Evolutionary conservation across 1,284 basidiomycete species (phyloP), one percentile per base, ranked within the genome.

Genomic region (Trichosporon sp.): DNA sequence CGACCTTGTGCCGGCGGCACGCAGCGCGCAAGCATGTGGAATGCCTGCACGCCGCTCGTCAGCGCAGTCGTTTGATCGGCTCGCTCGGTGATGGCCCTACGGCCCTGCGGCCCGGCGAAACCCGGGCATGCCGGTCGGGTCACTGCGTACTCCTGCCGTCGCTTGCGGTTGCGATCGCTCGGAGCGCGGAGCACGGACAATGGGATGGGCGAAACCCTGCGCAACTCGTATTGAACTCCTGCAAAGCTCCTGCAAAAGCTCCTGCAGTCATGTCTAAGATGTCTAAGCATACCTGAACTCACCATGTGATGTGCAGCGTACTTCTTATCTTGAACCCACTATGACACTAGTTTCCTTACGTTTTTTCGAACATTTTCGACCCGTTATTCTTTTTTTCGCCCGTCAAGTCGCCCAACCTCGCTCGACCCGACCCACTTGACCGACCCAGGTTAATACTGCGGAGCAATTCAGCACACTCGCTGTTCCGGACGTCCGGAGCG

Each of bases 211-310:
- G 5, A 7, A 21, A 12, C 48, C 48, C 16, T 12, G 6, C 48
- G 8, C 16, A 51, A 19, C 7, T 21, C 48, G 16, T 51, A 16
- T 37, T 37, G 35, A 10, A 10, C 35, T 37, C 35, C 35, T 37
- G 35, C 19, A 26, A 51, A 26, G 48, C 48, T 3, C 51, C 51
- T 54, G 51, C 21, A 10, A 8, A 8, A 6, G n/a, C 21, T 26
- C 51, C 51, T 54, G 51, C 19, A 19, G 4, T 5, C n/a, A 21
- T 54, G 51, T 26, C 51, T 54, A 54, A 54, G 51, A 19, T 26
- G 51, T 54, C 51, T 54, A 54, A 54, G 51, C 51, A 54, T 54
- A 54, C 51, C 51, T 54, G 51, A 26, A 26, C 51, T 54, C 43
- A 46, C 43, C 43, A 46, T 54, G 51, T 54, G 51, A 54, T 21